These are phyloP conservation scores for Fusarium foetens DNA, from an alignment of 2,329 filamentous ascomycete genomes.

Conservation along the genomic window DNA sequence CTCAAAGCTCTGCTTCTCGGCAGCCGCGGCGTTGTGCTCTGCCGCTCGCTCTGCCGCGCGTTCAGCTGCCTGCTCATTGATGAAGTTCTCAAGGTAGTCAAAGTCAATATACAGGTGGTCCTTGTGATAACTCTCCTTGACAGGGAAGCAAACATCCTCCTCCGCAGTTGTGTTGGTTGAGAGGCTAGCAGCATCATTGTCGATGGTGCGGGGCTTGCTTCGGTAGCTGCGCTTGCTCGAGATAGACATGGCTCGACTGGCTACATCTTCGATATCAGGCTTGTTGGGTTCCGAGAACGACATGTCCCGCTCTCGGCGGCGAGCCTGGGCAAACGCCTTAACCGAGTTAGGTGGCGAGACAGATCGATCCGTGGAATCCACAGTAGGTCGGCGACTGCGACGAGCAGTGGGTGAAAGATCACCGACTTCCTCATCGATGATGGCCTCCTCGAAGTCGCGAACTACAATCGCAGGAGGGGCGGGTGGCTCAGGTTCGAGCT, in stretches of 20 bases:
- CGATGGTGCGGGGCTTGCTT: slow-evolving; percentile 68
- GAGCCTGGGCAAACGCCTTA: slow-evolving; percentile 93
- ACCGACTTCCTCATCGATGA: slow-evolving; percentile 78
- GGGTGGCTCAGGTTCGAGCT: slow-evolving; percentile 53
- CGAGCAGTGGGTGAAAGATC: slow-evolving; percentile 55
- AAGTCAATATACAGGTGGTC: slow-evolving; percentile 89
- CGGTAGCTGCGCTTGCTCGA: slow-evolving; percentile 70
- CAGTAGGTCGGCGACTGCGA: slow-evolving; percentile 64
- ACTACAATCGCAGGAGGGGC: slow-evolving; percentile 59
- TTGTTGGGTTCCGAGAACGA: slow-evolving; percentile 62
- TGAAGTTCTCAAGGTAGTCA: slow-evolving; percentile 92
- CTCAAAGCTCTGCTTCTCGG: slow-evolving; percentile 44
- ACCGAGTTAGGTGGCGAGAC: slow-evolving; percentile 95
- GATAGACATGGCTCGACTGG: slow-evolving; percentile 77
- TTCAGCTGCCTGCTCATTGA: slow-evolving; percentile 65
- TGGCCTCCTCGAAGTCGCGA: slow-evolving; percentile 87
- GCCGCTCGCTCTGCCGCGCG: slow-evolving; percentile 57
- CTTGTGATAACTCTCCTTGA: slow-evolving; percentile 72
- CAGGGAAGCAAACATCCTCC: slow-evolving; percentile 89
- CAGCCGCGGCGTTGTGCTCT: slow-evolving; percentile 60
- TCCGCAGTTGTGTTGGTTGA: slow-evolving; percentile 77
- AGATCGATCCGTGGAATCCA: slow-evolving; percentile 71
- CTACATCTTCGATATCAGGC: slow-evolving; percentile 55
- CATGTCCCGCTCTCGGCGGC: slow-evolving; percentile 81
- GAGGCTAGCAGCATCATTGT: slow-evolving; percentile 70